phyloP scores from a whole-genome alignment of 805 yeast genomes.

The Sugiyamaella americana region DNA sequence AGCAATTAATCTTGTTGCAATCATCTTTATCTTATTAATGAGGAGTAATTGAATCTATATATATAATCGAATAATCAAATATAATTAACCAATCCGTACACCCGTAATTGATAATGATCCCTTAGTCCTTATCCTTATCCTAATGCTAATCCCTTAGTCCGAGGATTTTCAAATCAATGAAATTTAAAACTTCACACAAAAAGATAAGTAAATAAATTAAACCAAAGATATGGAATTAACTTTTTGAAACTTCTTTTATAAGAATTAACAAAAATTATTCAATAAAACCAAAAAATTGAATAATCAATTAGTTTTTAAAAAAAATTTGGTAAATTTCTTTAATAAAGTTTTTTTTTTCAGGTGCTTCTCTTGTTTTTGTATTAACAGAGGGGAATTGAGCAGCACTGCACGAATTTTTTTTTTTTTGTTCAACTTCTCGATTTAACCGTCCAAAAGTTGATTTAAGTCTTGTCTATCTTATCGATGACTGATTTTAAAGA shows the following conservation, averaged over 20 bases:
- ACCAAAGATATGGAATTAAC: background rate
- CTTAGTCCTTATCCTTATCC: too few relatives aligned
- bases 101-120: too few relatives aligned
- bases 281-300: background rate
- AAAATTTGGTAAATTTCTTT: background rate
- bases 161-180: background rate
- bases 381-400: background rate
- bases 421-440: background rate
- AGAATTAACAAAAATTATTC: background rate
- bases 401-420: too few relatives aligned
- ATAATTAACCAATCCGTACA: too few relatives aligned
- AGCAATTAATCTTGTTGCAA: background rate
- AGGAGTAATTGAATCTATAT: background rate
- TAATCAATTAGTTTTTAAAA: background rate
- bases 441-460: background rate
- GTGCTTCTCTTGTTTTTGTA: background rate
- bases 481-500: too few relatives aligned
- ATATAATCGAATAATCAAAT: background rate
- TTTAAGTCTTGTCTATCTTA: background rate
- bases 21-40: background rate
- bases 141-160: background rate
- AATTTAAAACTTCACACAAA: background rate
- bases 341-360: background rate
- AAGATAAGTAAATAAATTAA: background rate
- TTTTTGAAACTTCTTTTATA: too few relatives aligned